These are phyloP conservation scores for Byssothecium circinans DNA, from an alignment of 2,329 filamentous ascomycete species.

Conservation along the genomic window DNA sequence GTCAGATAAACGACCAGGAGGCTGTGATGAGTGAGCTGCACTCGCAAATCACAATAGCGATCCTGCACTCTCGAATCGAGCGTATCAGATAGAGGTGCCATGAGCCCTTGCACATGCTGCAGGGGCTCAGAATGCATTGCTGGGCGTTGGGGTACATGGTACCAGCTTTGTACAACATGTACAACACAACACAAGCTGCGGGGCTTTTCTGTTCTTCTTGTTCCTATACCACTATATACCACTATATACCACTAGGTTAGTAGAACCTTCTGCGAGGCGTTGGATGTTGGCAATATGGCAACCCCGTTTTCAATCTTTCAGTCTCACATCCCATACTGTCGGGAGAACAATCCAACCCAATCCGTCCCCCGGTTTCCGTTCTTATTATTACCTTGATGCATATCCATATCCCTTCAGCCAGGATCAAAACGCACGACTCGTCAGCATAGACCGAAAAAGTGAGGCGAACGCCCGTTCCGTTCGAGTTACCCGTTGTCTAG, in stretches of 20 bases:
- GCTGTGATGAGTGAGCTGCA: neutral
- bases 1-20: neutral
- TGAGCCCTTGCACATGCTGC: conserved; percentile 22
- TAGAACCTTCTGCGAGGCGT: neutral
- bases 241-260: conserved; percentile 5
- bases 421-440: neutral
- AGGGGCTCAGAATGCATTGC: conserved; percentile 29
- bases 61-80: conserved; percentile 5
- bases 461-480: conserved; percentile 8
- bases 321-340: too few relatives aligned
- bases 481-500: neutral
- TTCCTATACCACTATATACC: neutral
- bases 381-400: neutral
- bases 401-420: neutral
- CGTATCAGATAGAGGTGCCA: conserved; percentile 30
- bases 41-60: too few relatives aligned
- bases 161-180: conserved; percentile 12
- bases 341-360: neutral
- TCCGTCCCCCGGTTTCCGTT: neutral
- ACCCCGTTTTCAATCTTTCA: neutral
- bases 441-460: conserved; percentile 2
- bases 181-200: neutral
- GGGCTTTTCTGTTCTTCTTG: neutral
- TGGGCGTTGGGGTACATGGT: conserved; percentile 22
- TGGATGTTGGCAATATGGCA: neutral